Conservation (phyloP, 208 protist species). For the Crithidia fasciculata region DNA sequence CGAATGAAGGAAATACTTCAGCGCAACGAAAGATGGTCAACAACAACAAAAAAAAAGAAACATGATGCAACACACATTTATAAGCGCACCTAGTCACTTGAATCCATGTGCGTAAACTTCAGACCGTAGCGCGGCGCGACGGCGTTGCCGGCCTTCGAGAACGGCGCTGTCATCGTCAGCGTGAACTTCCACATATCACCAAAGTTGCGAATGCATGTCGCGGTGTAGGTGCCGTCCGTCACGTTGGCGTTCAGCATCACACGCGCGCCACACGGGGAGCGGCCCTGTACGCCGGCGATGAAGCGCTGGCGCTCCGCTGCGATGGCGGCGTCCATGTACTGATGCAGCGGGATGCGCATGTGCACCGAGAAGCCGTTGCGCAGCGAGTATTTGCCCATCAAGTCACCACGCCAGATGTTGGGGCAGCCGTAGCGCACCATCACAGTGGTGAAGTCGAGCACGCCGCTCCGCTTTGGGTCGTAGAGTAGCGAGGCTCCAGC, state of each 20-base stretch:
- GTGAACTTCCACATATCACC: conserved; percentile 69
- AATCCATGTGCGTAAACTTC: conserved; percentile 52
- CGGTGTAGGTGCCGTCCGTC: conserved; percentile 41
- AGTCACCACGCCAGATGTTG: conserved; percentile 51
- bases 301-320: conserved; percentile 58
- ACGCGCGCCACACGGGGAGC: conserved; percentile 59
- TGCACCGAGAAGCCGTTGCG: conserved; percentile 49
- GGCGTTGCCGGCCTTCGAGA: conserved; percentile 8
- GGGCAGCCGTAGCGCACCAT: conserved; percentile 44
- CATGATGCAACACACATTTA: not conserved
- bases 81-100: conserved; percentile 1
- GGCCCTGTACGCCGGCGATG: conserved; percentile 60
- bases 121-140: conserved; percentile 42
- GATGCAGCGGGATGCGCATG: conserved; percentile 56
- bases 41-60: conserved; percentile 1
- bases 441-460: conserved; percentile 54
- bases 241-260: conserved; percentile 69
- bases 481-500: conserved; percentile 48
- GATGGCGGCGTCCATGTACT: conserved; percentile 48
- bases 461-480: conserved; percentile 70
- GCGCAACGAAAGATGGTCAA: no score
- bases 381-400: conserved; percentile 62
- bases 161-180: conserved; percentile 39
- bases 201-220: conserved; percentile 57
- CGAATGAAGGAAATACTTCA: no score